These are phyloP conservation scores for Bassia scoparia DNA, from an alignment of 148 eudicot species.

Conservation along the genomic window DNA sequence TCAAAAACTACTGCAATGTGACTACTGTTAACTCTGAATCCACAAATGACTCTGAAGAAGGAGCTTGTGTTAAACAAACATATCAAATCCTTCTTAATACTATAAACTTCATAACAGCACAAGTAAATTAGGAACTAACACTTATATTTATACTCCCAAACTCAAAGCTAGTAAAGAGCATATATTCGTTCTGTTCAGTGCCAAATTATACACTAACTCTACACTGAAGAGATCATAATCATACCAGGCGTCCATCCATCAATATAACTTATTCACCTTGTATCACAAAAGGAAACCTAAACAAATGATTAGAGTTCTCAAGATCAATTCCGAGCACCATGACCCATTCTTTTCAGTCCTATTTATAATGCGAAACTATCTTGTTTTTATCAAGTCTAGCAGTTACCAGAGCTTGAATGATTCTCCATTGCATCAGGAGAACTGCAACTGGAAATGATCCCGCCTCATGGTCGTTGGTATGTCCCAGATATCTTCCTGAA, in stretches of 20 bases:
- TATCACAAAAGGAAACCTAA: neutral
- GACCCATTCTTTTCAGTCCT: neutral
- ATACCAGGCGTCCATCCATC: neutral
- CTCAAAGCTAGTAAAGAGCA: neutral
- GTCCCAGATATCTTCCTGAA: slow-evolving; percentile 53
- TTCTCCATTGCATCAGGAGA: slow-evolving; percentile 46
- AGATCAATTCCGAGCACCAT: neutral
- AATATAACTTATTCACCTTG: neutral
- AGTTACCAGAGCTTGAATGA: slow-evolving; percentile 47
- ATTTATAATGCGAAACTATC: slow-evolving; percentile 35
- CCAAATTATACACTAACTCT: neutral
- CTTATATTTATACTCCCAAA: neutral
- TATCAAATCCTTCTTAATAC: too few species aligned
- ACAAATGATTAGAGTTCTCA: neutral
- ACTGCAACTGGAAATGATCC: slow-evolving; percentile 28
- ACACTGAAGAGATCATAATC: neutral
- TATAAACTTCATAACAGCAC: too few species aligned
- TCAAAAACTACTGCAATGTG: too few species aligned
- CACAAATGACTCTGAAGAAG: too few species aligned
- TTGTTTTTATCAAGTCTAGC: slow-evolving; percentile 38
- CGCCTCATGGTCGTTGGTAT: slow-evolving; percentile 40
- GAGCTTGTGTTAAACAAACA: too few species aligned
- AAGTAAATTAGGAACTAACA: too few species aligned
- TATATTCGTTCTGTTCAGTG: neutral
- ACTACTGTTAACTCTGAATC: too few species aligned